phyloP scores from a whole-genome alignment of 352 stramenopile genomes.

The Aphanomyces stellatus region DNA sequence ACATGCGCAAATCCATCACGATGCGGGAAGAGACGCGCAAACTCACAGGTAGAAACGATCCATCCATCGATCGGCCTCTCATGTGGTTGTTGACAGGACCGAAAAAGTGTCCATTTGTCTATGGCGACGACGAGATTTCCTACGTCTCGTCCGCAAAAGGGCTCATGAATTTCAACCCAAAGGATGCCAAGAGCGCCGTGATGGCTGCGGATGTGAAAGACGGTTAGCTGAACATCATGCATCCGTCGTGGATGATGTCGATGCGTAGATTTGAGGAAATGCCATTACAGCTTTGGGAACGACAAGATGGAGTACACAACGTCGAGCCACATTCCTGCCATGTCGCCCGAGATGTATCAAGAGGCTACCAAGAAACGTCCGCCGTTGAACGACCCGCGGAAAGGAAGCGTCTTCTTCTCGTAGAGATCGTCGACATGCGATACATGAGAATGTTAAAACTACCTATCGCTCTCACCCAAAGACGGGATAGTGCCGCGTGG shows the following conservation, averaged over 20 bases:
- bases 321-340: slow-evolving; percentile 45
- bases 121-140: slow-evolving; percentile 58
- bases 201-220: slow-evolving; percentile 74
- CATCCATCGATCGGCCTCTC: slow-evolving; percentile 44
- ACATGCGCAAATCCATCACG: slow-evolving; percentile 43
- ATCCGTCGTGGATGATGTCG: neutral
- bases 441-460: neutral
- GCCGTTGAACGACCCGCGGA: slow-evolving; percentile 15
- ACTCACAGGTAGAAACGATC: slow-evolving; percentile 35
- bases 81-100: neutral
- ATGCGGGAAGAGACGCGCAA: slow-evolving; percentile 60
- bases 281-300: slow-evolving; percentile 63
- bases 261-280: slow-evolving; percentile 54
- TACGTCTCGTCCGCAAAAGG: slow-evolving; percentile 72
- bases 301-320: slow-evolving; percentile 58
- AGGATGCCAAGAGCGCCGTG: slow-evolving; percentile 55
- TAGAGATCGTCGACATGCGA: neutral
- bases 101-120: slow-evolving; percentile 20
- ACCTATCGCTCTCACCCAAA: neutral
- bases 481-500: slow-evolving; percentile 10
- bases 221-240: slow-evolving; percentile 25
- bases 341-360: slow-evolving; percentile 6
- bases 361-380: slow-evolving; percentile 7
- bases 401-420: slow-evolving; percentile 15
- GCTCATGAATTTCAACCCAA: slow-evolving; percentile 61